These are phyloP conservation scores for Dendrostoma leiphaemia DNA, from an alignment of 2,329 filamentous ascomycete genomes.

Conservation along the genomic window DNA sequence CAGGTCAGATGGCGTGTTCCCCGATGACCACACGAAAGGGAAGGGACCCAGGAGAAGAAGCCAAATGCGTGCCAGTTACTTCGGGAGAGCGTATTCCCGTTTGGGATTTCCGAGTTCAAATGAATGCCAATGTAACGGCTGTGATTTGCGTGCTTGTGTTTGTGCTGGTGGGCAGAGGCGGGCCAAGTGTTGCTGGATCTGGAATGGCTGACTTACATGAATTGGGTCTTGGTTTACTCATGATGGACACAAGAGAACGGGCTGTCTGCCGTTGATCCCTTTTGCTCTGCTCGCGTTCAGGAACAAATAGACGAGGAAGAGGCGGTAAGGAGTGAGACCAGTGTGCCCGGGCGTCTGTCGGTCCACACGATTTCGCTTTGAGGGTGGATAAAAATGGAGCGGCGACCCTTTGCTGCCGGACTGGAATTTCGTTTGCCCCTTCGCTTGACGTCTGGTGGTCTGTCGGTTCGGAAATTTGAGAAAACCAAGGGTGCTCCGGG, in stretches of 20 bases:
- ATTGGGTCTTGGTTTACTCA: neutral
- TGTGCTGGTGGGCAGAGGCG: neutral
- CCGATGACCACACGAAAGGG: too few relatives aligned
- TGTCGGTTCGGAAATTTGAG: neutral
- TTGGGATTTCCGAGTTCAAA: too few relatives aligned
- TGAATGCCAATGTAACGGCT: too few relatives aligned
- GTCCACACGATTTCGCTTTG: constrained; percentile 1
- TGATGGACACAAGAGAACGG: neutral
- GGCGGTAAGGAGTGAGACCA: neutral
- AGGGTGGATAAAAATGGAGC: neutral
- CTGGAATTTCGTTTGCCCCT: neutral
- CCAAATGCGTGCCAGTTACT: too few relatives aligned
- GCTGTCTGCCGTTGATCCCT: too few relatives aligned
- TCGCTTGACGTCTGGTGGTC: neutral
- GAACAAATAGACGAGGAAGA: neutral
- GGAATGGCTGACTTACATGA: neutral
- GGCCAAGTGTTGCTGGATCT: neutral
- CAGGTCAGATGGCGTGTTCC: too few relatives aligned
- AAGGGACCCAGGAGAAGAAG: too few relatives aligned
- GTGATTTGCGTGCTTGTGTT: neutral
- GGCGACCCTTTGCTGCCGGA: neutral
- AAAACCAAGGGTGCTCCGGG: neutral
- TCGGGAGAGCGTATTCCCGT: too few relatives aligned
- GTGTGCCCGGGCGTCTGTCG: neutral
- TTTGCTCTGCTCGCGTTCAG: too few relatives aligned